Percentiles rank a stretch among this genome's conserved stretches.
These are phyloP conservation scores for Smallanthus sonchifolius DNA, from an alignment of 129 eudicot species.

Conservation along the genomic window DNA sequence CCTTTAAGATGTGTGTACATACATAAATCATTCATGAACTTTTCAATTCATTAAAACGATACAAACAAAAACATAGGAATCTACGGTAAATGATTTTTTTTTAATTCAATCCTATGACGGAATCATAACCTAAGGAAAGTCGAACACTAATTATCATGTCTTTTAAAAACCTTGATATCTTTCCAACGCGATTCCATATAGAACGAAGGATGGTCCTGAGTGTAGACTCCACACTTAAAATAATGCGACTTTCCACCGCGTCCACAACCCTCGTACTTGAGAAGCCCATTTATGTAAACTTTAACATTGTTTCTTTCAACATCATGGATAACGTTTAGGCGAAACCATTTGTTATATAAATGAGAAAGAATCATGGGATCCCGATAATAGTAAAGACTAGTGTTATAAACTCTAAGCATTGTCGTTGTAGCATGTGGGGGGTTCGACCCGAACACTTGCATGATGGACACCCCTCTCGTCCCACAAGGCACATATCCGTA, in stretches of 20 bases:
- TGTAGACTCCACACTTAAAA: conserved; percentile 34
- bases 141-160: not conserved
- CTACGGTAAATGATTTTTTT: not conserved
- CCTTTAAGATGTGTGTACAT: no score
- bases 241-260: conserved; percentile 16
- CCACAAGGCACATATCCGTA: conserved; percentile 33
- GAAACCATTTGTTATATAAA: conserved; percentile 30
- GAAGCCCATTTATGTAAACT: conserved; percentile 21
- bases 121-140: not conserved
- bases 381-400: conserved; percentile 11
- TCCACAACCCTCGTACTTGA: conserved; percentile 12
- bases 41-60: not conserved
- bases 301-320: conserved; percentile 9
- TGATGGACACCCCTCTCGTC: conserved; percentile 36
- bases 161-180: conserved; percentile 8
- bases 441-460: conserved; percentile 42
- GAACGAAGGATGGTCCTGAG: conserved; percentile 15
- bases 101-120: not conserved
- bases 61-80: not conserved
- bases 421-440: conserved; percentile 37
- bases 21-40: no score
- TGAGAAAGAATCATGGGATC: not conserved
- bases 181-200: conserved; percentile 37
- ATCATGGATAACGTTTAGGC: conserved; percentile 32
- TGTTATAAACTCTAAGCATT: conserved; percentile 34